Evolutionary conservation across 2,329 filamentous ascomycete species (phyloP).

Genomic region (Phialophora verrucosa): DNA sequence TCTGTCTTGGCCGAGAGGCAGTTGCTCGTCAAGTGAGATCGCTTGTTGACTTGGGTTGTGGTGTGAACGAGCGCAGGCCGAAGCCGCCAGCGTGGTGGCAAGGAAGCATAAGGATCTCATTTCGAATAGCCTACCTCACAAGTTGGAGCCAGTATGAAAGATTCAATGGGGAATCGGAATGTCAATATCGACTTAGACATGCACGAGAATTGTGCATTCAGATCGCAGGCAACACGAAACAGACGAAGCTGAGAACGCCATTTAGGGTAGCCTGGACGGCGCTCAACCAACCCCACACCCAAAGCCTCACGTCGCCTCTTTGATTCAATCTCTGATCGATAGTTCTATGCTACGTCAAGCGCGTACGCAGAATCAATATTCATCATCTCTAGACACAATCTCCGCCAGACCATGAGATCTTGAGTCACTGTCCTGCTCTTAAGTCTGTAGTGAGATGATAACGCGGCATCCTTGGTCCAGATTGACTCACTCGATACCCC

Average conservation of each 20-base stretch:
- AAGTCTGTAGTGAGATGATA: not conserved
- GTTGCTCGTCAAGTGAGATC: constrained; percentile 32
- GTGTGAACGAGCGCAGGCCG: constrained; percentile 43
- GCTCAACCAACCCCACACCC: not conserved
- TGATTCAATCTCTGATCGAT: not conserved
- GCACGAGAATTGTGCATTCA: not conserved
- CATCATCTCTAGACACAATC: not conserved
- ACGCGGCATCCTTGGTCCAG: not conserved
- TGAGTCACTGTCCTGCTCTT: not conserved
- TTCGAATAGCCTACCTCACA: not conserved
- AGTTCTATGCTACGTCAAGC: not conserved
- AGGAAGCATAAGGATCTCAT: constrained; percentile 48
- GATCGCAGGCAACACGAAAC: constrained; percentile 5
- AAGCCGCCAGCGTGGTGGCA: constrained; percentile 46
- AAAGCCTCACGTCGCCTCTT: not conserved
- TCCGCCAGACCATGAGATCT: not conserved
- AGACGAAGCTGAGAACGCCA: not conserved
- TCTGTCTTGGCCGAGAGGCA: constrained; percentile 50
- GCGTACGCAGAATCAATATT: not conserved
- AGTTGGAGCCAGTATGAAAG: not conserved
- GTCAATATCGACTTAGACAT: not conserved
- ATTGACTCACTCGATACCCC: not conserved
- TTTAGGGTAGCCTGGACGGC: not conserved
- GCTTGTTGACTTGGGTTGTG: constrained; percentile 41
- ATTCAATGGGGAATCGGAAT: not conserved